Evolutionary conservation across 2,329 filamentous ascomycete genomes (phyloP).

Genomic region (Ophiostoma himal-ulmi): DNA sequence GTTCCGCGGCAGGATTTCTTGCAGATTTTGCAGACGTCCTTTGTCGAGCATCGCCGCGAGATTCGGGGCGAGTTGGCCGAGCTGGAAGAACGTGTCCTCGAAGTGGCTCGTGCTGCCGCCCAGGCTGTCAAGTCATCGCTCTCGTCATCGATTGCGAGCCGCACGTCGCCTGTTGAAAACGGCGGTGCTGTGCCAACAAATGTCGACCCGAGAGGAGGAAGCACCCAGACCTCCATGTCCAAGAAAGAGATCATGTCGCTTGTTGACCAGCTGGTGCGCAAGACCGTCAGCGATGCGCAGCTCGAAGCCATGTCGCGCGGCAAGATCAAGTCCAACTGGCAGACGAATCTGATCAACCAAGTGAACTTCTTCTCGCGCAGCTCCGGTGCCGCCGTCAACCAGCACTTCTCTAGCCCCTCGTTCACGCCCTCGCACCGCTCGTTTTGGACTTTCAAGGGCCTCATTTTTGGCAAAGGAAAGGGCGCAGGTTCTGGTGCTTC

Average conservation of each 20-base stretch:
- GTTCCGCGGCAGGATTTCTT: constrained; percentile 48
- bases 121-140: constrained; percentile 8
- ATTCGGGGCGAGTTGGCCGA: constrained; percentile 39
- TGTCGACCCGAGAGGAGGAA: constrained; percentile 18
- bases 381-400: constrained; percentile 61
- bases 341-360: constrained; percentile 43
- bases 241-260: constrained; percentile 39
- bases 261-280: constrained; percentile 39
- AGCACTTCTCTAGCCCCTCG: constrained; percentile 53
- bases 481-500: neutral
- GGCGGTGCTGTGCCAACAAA: neutral
- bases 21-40: constrained; percentile 37
- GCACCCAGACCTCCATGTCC: constrained; percentile 32
- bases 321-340: constrained; percentile 42
- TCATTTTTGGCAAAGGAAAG: constrained; percentile 16
- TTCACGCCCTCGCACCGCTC: constrained; percentile 33
- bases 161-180: neutral
- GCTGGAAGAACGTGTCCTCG: constrained; percentile 31
- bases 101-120: constrained; percentile 20
- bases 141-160: neutral
- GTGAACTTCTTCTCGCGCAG: constrained; percentile 69
- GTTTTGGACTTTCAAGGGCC: constrained; percentile 19
- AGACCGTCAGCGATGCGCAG: constrained; percentile 41
- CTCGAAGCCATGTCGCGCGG: constrained; percentile 44
- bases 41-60: constrained; percentile 36